phyloP scores from a whole-genome alignment of 352 stramenopile species.

The Globisporangium radiosum region DNA sequence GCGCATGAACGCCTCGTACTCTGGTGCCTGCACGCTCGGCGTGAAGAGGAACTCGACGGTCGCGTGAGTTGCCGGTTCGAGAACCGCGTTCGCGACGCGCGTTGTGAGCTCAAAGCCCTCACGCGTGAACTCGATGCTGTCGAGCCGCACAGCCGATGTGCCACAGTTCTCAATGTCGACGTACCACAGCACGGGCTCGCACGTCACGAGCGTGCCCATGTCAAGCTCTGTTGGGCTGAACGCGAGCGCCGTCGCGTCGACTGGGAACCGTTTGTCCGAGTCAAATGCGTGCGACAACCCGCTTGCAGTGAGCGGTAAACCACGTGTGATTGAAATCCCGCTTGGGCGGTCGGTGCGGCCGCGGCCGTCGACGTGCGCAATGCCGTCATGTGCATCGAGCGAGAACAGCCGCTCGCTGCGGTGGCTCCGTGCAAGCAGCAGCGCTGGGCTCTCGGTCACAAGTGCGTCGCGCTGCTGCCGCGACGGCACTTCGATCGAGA shows the following conservation, averaged over 20 bases:
- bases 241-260: constrained; percentile 23
- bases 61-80: constrained; percentile 28
- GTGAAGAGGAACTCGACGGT: constrained; percentile 36
- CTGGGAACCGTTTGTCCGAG: background rate
- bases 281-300: background rate
- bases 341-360: constrained; percentile 15
- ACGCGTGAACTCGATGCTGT: constrained; percentile 36
- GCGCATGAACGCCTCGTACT: constrained; percentile 25
- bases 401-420: constrained; percentile 4
- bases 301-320: constrained; percentile 3
- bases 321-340: constrained; percentile 34
- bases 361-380: constrained; percentile 6
- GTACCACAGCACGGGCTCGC: constrained; percentile 19
- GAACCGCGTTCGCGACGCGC: constrained; percentile 25
- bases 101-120: constrained; percentile 30
- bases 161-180: constrained; percentile 37
- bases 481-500: constrained; percentile 10
- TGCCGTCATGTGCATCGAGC: background rate
- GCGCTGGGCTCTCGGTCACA: constrained; percentile 4
- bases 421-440: constrained; percentile 1
- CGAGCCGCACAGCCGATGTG: constrained; percentile 19
- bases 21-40: constrained; percentile 16
- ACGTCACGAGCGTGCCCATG: constrained; percentile 32
- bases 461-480: constrained; percentile 7
- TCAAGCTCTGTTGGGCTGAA: constrained; percentile 31